phyloP scores from a whole-genome alignment of 768 basidiomycete species.

The Russula brevipes region DNA sequence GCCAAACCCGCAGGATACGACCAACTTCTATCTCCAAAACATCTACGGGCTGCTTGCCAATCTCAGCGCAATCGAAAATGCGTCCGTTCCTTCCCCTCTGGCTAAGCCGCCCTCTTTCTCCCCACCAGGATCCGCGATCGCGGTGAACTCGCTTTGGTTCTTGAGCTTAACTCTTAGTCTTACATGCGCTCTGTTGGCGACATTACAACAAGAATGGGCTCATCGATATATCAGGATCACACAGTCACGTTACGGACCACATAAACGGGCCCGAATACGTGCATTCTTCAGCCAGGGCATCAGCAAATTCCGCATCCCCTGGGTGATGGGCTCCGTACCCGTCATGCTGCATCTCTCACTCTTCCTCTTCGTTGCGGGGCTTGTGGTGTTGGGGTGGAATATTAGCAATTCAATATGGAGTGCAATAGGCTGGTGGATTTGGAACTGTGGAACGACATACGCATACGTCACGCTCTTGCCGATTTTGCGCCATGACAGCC shows the following conservation, averaged over 20 bases:
- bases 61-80: not conserved
- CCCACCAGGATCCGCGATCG: not conserved
- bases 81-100: not conserved
- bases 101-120: not conserved
- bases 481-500: not conserved
- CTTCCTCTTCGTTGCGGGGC: no score
- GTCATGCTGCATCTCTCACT: no score
- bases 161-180: not conserved
- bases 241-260: not conserved
- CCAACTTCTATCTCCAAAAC: not conserved
- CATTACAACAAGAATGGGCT: not conserved
- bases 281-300: not conserved
- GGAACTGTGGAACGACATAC: not conserved
- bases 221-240: not conserved
- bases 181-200: not conserved
- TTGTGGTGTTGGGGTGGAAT: no score
- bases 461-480: not conserved
- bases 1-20: not conserved
- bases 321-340: not conserved
- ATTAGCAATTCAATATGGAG: no score
- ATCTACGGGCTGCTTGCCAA: not conserved
- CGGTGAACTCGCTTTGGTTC: not conserved
- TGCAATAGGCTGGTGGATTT: no score
- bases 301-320: not conserved
- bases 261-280: not conserved